Conservation (phyloP, 2,329 filamentous ascomycete species). For the Claviceps capensis region DNA sequence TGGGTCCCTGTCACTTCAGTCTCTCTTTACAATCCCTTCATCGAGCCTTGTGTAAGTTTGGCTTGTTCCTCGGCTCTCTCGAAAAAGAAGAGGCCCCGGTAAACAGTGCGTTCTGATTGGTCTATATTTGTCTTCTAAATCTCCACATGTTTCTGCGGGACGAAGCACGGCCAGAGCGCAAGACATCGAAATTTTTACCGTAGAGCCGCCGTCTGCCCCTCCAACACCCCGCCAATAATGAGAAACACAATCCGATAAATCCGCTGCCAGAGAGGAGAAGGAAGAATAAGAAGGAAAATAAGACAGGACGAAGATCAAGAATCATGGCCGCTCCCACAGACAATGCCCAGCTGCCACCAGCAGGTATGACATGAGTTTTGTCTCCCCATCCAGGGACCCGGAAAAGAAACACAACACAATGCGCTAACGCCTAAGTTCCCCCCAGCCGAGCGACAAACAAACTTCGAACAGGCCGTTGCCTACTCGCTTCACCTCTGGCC, state of each 20-base stretch:
- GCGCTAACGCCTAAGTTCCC: not conserved
- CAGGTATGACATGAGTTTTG: slow-evolving; percentile 10
- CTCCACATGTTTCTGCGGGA: not conserved
- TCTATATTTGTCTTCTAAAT: not conserved
- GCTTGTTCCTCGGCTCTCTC: not conserved
- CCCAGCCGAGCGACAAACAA: slow-evolving; percentile 40
- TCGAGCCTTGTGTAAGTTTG: not conserved
- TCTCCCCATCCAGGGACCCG: not conserved
- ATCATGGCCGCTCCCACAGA: slow-evolving; percentile 19
- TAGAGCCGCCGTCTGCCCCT: slow-evolving; percentile 12
- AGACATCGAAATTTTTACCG: slow-evolving; percentile 13
- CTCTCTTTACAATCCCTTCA: not conserved
- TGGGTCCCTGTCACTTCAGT: not conserved
- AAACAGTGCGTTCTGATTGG: not conserved
- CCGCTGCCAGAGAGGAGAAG: slow-evolving; percentile 7
- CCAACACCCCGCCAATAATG: slow-evolving; percentile 16
- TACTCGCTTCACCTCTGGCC: slow-evolving; percentile 80
- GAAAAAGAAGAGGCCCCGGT: not conserved
- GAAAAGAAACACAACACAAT: not conserved
- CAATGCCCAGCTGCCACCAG: slow-evolving; percentile 16
- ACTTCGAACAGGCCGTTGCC: slow-evolving; percentile 79
- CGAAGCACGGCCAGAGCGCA: not conserved
- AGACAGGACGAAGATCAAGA: not conserved
- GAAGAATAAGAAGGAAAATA: slow-evolving; percentile 2
- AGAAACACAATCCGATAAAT: not conserved